Conservation (phyloP, 169 alveolate genomes). For the Eimeria tenella region DNA sequence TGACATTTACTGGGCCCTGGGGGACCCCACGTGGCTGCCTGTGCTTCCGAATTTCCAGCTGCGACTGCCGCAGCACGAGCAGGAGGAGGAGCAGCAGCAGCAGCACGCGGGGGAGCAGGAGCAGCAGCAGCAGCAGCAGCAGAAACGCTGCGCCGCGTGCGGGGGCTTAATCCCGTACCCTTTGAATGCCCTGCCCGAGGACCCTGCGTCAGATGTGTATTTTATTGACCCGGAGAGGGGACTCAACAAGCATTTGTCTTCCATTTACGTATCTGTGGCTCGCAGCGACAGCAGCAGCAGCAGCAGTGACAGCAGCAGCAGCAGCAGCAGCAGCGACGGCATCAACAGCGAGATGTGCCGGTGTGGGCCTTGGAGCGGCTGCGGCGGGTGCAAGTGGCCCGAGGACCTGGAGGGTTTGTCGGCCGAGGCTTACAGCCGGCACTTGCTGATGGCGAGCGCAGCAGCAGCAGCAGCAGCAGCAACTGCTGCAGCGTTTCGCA, state of each 20-base stretch:
- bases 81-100: conserved; percentile 37
- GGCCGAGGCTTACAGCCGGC: background rate
- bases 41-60: background rate
- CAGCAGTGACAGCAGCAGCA: background rate
- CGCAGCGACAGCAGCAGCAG: background rate
- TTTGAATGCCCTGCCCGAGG: background rate
- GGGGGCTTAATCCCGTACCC: background rate
- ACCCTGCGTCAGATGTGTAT: background rate
- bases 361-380: background rate
- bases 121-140: conserved; percentile 11
- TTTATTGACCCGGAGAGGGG: background rate
- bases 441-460: background rate
- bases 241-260: background rate
- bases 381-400: background rate
- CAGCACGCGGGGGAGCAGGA: background rate
- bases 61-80: conserved; percentile 11
- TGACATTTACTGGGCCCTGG: background rate
- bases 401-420: background rate
- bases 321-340: background rate
- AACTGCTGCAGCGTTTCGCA: background rate
- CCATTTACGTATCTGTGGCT: background rate
- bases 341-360: background rate
- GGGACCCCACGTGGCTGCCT: background rate
- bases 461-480: conserved; percentile 42
- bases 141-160: background rate